Percentiles rank a stretch among this genome's conserved stretches.
Evolutionary conservation across 2,329 filamentous ascomycete species (phyloP).

Genomic region (Ophiostoma ulmi): DNA sequence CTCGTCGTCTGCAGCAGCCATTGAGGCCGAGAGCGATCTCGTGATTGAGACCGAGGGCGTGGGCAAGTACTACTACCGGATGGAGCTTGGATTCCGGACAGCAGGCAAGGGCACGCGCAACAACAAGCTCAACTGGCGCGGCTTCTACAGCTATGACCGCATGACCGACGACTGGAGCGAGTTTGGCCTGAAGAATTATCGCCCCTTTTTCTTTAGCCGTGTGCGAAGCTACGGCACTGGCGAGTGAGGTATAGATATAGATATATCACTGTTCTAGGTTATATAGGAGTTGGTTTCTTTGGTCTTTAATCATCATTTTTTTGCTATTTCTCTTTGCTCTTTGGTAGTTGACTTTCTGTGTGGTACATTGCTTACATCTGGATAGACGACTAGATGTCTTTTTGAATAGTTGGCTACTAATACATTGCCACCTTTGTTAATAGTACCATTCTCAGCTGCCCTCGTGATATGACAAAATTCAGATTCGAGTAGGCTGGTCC

Average conservation of each 20-base stretch:
- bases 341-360: not conserved
- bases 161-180: slow-evolving; percentile 86
- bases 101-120: slow-evolving; percentile 63
- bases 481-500: no score
- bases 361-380: no score
- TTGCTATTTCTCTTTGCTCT: not conserved
- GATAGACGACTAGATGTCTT: not conserved
- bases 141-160: slow-evolving; percentile 86
- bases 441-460: not conserved
- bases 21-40: slow-evolving; percentile 60
- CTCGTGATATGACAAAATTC: not conserved
- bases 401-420: not conserved
- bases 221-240: slow-evolving; percentile 51
- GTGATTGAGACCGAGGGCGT: slow-evolving; percentile 83
- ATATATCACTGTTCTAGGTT: not conserved
- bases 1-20: slow-evolving; percentile 29
- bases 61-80: slow-evolving; percentile 76
- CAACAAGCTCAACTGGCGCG: slow-evolving; percentile 83
- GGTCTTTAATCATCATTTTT: not conserved
- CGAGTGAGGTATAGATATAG: slow-evolving; percentile 19
- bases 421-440: not conserved
- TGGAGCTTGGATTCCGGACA: slow-evolving; percentile 68
- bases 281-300: not conserved
- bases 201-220: slow-evolving; percentile 62
- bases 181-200: slow-evolving; percentile 62